These are phyloP conservation scores for Leonotis leonurus DNA, from an alignment of 257 asterid species.

Conservation along the genomic window DNA sequence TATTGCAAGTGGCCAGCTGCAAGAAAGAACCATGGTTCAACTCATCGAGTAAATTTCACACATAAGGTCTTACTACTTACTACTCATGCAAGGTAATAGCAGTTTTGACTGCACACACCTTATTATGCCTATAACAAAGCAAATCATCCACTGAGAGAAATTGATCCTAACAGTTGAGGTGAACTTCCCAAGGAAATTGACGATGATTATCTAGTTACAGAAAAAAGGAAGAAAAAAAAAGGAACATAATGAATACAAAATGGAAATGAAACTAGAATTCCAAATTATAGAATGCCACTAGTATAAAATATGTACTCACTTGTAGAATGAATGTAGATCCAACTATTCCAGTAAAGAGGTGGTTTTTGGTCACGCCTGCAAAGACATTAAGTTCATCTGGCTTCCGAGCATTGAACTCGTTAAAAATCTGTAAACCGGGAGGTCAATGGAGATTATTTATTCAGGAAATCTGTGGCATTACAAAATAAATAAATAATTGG, in stretches of 20 bases:
- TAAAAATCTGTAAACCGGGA: slow-evolving; percentile 50
- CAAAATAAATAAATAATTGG: neutral
- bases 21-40: slow-evolving; percentile 10
- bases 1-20: slow-evolving; percentile 93
- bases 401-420: slow-evolving; percentile 84
- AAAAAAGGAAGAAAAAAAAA: neutral
- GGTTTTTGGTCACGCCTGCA: slow-evolving; percentile 72
- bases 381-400: slow-evolving; percentile 79
- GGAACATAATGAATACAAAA: slow-evolving; percentile 10
- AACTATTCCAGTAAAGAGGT: slow-evolving; percentile 70
- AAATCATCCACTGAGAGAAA: slow-evolving; percentile 57
- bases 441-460: neutral
- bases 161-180: slow-evolving; percentile 47
- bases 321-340: slow-evolving; percentile 73
- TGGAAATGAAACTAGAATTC: neutral
- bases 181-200: slow-evolving; percentile 78
- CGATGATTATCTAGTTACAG: slow-evolving; percentile 50
- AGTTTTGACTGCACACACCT: slow-evolving; percentile 35
- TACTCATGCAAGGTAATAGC: neutral
- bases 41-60: neutral
- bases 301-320: slow-evolving; percentile 33
- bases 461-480: neutral
- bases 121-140: slow-evolving; percentile 53
- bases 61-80: neutral
- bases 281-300: neutral